Evolutionary conservation across 2,329 filamentous ascomycete genomes (phyloP).

Genomic region (Venturia pyrina): DNA sequence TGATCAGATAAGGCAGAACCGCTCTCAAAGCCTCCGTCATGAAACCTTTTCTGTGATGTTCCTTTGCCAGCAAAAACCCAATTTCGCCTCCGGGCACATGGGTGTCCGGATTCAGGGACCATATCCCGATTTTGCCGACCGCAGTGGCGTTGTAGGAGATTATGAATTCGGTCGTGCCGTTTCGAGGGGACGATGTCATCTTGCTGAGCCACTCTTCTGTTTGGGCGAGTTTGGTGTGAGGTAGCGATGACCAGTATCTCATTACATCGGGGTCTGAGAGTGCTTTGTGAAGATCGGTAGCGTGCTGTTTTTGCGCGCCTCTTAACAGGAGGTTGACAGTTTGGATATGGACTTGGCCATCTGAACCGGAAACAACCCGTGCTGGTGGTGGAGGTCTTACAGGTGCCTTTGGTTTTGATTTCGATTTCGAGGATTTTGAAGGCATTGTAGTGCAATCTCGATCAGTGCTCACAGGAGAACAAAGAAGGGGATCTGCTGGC

Average conservation of each 20-base stretch:
- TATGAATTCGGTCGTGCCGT: constrained; percentile 10
- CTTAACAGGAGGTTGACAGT: background rate
- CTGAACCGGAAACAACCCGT: background rate
- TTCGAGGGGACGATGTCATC: background rate
- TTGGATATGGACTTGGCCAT: background rate
- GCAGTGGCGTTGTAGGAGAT: background rate
- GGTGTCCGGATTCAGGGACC: background rate
- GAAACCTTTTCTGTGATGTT: constrained; percentile 4
- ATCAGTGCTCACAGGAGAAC: background rate
- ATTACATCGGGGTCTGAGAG: background rate
- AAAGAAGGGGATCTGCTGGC: background rate
- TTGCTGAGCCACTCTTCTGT: constrained; percentile 7
- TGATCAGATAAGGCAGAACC: constrained; percentile 3
- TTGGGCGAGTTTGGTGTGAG: constrained; percentile 1
- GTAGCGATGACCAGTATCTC: constrained; percentile 10
- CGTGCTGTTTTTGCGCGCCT: background rate
- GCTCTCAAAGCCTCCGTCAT: constrained; percentile 6
- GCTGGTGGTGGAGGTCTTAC: background rate
- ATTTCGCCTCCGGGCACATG: background rate
- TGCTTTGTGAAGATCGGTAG: background rate
- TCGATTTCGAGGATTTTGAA: background rate
- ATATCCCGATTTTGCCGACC: constrained; percentile 11
- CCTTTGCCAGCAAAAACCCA: constrained; percentile 9
- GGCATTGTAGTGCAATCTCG: background rate
- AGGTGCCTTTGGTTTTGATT: background rate